These are phyloP conservation scores for Calycina herbarum DNA, from an alignment of 2,329 filamentous ascomycete genomes.

Conservation along the genomic window DNA sequence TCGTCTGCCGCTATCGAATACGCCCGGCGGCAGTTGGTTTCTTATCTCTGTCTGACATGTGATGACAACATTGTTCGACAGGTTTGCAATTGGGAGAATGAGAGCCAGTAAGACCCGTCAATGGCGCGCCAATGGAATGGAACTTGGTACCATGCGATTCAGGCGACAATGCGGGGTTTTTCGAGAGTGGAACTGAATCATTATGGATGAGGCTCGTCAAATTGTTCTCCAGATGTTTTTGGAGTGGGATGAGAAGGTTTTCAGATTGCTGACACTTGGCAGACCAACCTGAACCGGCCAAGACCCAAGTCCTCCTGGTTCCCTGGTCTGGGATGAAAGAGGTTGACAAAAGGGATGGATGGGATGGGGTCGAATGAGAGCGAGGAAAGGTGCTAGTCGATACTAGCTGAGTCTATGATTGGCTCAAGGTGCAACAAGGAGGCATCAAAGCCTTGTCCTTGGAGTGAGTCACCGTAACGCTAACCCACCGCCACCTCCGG, in stretches of 20 bases:
- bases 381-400: not conserved
- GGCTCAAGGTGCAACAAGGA: not conserved
- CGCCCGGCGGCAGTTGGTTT: slow-evolving; percentile 2
- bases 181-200: not conserved
- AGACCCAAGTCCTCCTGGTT: not conserved
- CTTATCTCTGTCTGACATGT: slow-evolving; percentile 2
- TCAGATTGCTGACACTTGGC: not conserved
- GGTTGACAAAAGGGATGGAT: not conserved
- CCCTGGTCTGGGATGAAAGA: not conserved
- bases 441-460: not conserved
- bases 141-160: not conserved
- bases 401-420: not conserved
- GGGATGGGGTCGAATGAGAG: not conserved
- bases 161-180: not conserved
- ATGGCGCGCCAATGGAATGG: slow-evolving; percentile 1
- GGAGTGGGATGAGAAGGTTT: not conserved
- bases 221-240: not conserved
- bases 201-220: not conserved
- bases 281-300: not conserved
- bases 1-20: not conserved
- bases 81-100: not conserved
- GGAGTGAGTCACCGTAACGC: not conserved
- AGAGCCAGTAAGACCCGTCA: not conserved
- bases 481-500: not conserved
- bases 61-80: not conserved